Conservation (phyloP, 169 alveolate genomes). For the Eimeria nieschulzi region DNA sequence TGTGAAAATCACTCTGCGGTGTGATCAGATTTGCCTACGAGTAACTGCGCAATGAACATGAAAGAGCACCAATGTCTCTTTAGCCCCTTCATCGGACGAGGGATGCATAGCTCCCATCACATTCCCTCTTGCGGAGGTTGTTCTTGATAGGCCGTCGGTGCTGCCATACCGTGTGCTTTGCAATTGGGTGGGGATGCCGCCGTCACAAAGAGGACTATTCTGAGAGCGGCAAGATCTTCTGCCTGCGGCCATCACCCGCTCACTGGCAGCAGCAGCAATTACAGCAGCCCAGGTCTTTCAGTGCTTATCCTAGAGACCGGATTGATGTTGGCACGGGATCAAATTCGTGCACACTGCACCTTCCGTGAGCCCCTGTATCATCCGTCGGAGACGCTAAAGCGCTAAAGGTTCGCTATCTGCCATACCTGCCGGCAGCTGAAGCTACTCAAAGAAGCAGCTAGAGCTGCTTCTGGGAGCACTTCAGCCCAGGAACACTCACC, state of each 20-base stretch:
- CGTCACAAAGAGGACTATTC: not conserved
- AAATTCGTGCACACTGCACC: slow-evolving; percentile 46
- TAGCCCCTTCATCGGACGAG: not conserved
- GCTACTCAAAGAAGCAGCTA: too few relatives aligned
- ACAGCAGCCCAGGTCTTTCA: not conserved
- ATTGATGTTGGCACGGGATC: not conserved
- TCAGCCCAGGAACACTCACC: too few relatives aligned
- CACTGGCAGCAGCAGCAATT: not conserved
- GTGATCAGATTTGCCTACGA: slow-evolving; percentile 4
- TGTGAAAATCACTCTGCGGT: slow-evolving; percentile 38
- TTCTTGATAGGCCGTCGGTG: not conserved
- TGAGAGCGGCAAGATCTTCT: not conserved
- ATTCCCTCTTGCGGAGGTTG: not conserved
- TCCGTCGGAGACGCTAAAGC: too few relatives aligned
- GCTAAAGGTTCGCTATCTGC: too few relatives aligned
- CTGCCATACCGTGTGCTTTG: slow-evolving; percentile 6
- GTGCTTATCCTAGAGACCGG: slow-evolving; percentile 21
- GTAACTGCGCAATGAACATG: not conserved
- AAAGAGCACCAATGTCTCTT: not conserved
- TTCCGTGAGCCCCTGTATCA: not conserved
- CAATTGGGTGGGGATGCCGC: slow-evolving; percentile 16
- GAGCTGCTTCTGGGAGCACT: too few relatives aligned
- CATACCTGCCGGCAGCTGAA: too few relatives aligned
- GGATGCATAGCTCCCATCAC: not conserved
- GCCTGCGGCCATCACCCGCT: too few relatives aligned